phyloP scores from a whole-genome alignment of 805 yeast species.

The Cyberlindnera saturnus region DNA sequence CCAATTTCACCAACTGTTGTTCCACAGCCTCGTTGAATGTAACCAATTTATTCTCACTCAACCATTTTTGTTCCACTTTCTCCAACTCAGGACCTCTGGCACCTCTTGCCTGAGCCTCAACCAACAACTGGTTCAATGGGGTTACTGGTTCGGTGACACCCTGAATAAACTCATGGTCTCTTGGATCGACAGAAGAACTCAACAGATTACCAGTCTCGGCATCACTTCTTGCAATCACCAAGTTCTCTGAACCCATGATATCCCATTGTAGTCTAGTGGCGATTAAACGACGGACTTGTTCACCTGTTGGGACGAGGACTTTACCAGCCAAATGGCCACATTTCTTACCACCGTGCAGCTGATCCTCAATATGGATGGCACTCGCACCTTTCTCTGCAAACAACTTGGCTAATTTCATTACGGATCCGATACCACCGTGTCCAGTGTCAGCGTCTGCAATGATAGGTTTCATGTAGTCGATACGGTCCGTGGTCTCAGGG shows the following conservation, averaged over 20 bases:
- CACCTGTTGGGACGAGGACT: conserved; percentile 52
- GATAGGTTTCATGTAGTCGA: conserved; percentile 55
- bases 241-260: conserved; percentile 51
- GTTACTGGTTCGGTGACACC: conserved; percentile 36
- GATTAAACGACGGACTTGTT: conserved; percentile 46
- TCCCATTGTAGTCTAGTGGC: conserved; percentile 64
- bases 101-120: conserved; percentile 37
- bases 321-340: conserved; percentile 63
- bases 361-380: conserved; percentile 61
- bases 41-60: conserved; percentile 31
- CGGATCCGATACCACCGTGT: conserved; percentile 56
- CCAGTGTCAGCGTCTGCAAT: conserved; percentile 68
- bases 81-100: conserved; percentile 29
- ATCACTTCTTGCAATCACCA: conserved; percentile 57
- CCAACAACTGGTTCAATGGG: conserved; percentile 41
- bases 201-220: conserved; percentile 49
- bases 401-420: conserved; percentile 58
- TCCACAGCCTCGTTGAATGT: conserved; percentile 49
- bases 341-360: conserved; percentile 58
- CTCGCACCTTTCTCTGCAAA: conserved; percentile 67
- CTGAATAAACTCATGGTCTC: conserved; percentile 49
- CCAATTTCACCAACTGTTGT: conserved; percentile 14
- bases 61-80: conserved; percentile 42
- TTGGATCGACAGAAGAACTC: conserved; percentile 45
- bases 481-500: conserved; percentile 15